A percentile compares a stretch with the other conserved stretches of the same genome.
phyloP scores from a whole-genome alignment of 768 basidiomycete genomes.

The Dentipellis sp. region DNA sequence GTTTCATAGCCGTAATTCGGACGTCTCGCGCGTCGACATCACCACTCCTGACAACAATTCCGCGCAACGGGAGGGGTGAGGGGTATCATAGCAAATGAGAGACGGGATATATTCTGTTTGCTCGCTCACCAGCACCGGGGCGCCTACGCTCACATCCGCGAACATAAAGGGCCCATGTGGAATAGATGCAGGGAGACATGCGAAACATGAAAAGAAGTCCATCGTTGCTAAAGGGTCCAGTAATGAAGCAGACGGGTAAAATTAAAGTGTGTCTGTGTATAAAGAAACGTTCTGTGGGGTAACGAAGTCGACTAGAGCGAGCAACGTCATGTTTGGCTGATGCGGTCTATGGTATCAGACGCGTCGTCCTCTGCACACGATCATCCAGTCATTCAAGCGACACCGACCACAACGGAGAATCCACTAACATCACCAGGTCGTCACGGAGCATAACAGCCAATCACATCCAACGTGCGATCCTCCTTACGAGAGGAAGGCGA shows the following conservation, averaged over 20 bases:
- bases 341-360: neutral
- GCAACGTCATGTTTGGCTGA: too few relatives aligned
- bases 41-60: too few relatives aligned
- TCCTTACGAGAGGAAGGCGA: slow-evolving; percentile 26
- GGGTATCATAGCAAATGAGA: too few relatives aligned
- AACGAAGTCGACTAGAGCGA: neutral
- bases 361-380: neutral
- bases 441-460: neutral
- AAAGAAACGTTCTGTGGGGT: neutral
- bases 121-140: too few relatives aligned
- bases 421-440: neutral
- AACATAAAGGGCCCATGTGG: too few relatives aligned
- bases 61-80: too few relatives aligned
- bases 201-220: neutral
- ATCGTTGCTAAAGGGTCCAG: neutral
- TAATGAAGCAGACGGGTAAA: neutral
- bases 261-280: neutral
- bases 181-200: too few relatives aligned
- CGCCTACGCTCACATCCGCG: too few relatives aligned
- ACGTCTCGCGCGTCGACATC: too few relatives aligned
- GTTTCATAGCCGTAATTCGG: too few relatives aligned
- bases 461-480: neutral
- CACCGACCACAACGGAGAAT: neutral
- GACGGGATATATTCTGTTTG: too few relatives aligned
- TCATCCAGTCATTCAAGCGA: neutral